Evolutionary conservation across 1,139 yeast species (phyloP).

Genomic region (Debaryomyces sp.): DNA sequence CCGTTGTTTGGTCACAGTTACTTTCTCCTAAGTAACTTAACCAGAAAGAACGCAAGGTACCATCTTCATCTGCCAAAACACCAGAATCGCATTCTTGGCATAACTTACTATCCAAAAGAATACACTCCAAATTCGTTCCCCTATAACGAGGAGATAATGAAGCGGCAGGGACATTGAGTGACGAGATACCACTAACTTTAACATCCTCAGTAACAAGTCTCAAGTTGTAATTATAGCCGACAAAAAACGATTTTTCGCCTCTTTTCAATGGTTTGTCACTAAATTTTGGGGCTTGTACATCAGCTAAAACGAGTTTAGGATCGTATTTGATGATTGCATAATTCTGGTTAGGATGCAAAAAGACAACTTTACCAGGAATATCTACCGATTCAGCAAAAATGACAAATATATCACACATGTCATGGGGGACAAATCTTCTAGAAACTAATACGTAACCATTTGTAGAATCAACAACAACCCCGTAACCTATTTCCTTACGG

Average conservation of each 20-base stretch:
- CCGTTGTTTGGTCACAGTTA: constrained; percentile 46
- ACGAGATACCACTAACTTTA: constrained; percentile 72
- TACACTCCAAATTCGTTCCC: constrained; percentile 80
- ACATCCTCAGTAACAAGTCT: constrained; percentile 78
- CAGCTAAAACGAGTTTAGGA: constrained; percentile 55
- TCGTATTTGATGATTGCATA: constrained; percentile 86
- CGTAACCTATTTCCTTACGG: constrained; percentile 66
- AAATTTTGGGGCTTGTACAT: constrained; percentile 62
- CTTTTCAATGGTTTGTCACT: constrained; percentile 61
- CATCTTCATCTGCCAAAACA: constrained; percentile 74
- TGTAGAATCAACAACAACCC: constrained; percentile 77
- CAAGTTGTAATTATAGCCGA: constrained; percentile 76
- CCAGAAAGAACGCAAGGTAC: constrained; percentile 84
- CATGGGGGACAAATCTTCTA: constrained; percentile 81
- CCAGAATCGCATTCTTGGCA: constrained; percentile 83
- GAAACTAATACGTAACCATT: constrained; percentile 82
- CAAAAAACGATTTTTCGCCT: constrained; percentile 74
- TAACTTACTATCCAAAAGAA: constrained; percentile 71
- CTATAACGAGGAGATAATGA: constrained; percentile 76
- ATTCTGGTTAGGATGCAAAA: constrained; percentile 86
- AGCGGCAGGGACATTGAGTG: constrained; percentile 73
- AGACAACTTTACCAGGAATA: constrained; percentile 78
- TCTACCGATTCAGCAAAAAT: constrained; percentile 86
- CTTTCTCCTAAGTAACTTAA: constrained; percentile 77
- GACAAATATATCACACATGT: constrained; percentile 74